phyloP scores from a whole-genome alignment of 2,329 filamentous ascomycete genomes.

The Exophiala viscosa region DNA sequence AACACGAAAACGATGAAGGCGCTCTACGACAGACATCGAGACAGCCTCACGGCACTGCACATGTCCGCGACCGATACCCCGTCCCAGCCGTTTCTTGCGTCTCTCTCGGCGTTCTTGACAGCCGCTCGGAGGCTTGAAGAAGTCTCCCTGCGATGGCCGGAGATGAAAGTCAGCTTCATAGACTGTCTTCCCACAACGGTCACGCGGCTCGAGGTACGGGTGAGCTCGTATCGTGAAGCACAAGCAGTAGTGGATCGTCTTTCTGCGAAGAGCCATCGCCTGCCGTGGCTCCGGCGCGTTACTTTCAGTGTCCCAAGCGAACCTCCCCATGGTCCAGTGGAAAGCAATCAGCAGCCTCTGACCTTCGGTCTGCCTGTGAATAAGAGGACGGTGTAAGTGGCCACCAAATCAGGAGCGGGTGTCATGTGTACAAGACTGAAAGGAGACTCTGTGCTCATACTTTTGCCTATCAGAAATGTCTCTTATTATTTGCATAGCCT shows the following conservation, averaged over 20 bases:
- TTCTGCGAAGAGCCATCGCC: conserved; percentile 4
- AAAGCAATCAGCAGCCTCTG: not conserved
- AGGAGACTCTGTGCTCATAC: no score
- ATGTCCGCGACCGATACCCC: conserved; percentile 11
- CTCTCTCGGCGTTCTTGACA: conserved; percentile 10
- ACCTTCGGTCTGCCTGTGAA: conserved; percentile 7
- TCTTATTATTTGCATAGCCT: no score
- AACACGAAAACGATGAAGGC: conserved; percentile 12
- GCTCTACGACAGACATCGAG: conserved; percentile 8
- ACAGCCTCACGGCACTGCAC: conserved; percentile 13
- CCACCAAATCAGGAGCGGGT: no score
- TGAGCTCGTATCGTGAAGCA: conserved; percentile 5
- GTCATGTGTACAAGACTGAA: no score
- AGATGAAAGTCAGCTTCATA: conserved; percentile 7
- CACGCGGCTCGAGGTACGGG: conserved; percentile 1
- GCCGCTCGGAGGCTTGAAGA: conserved; percentile 9
- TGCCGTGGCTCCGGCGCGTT: conserved; percentile 3
- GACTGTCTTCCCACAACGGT: conserved; percentile 12
- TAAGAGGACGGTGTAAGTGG: conserved; percentile 11
- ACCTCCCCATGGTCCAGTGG: not conserved
- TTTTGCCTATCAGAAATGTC: no score
- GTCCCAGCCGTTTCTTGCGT: conserved; percentile 1
- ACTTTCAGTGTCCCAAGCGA: conserved; percentile 8
- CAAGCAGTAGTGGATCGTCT: conserved; percentile 11
- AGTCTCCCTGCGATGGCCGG: conserved; percentile 12